Evolutionary conservation across 768 basidiomycete genomes (phyloP), one percentile per base, ranked within the genome.

Genomic region (Trametopsis cervina): DNA sequence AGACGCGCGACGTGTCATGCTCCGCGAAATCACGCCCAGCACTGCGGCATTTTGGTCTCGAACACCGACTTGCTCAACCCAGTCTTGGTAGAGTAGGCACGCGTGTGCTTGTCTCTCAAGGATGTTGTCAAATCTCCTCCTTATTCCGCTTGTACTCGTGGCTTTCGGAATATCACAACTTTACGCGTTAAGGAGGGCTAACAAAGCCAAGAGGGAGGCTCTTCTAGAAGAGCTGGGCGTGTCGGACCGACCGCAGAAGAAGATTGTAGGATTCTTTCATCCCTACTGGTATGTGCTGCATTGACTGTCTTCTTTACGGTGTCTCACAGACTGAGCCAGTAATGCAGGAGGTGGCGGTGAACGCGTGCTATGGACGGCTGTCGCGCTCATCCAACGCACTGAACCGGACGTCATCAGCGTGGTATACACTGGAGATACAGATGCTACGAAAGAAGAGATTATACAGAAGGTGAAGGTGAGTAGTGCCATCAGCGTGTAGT

Each of bases 341-440:
- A 96, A 98, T 73, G 93, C 94, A 29, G 94, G 95, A 0, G 95
- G 95, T 10, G 96, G 95, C 22, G 95, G 96, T 1, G 95, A 98
- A 65, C 80, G 93, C 1, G 96, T 99, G 1, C 68, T 99, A 0
- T 97, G 94, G 93, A 84, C 88, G 0, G 94, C 92, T 1, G 76
- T 97, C 25, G 75, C 83, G 0, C 75, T 80, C 51, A 69, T 89
- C 44, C 93, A 96, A 58, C 73, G 77, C 18, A 71, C 75, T 15
- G 75, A 86, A 49, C 75, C 75, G 3, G 69, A 85, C 48, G 63
- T 85, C 7, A 61, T 95, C 27, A 83, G 73, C 46, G 76, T 93
- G 21, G 81, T 99, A 24, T 99, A 97, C 64, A 91, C 83, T 24
- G 95, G 95, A 4, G 95, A 99, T 61, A 66, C 70, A 12, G 85